A percentile compares a stretch with the other conserved stretches of the same genome.
phyloP scores from a whole-genome alignment of 345 rosid species.

The Euphorbia peplus region DNA sequence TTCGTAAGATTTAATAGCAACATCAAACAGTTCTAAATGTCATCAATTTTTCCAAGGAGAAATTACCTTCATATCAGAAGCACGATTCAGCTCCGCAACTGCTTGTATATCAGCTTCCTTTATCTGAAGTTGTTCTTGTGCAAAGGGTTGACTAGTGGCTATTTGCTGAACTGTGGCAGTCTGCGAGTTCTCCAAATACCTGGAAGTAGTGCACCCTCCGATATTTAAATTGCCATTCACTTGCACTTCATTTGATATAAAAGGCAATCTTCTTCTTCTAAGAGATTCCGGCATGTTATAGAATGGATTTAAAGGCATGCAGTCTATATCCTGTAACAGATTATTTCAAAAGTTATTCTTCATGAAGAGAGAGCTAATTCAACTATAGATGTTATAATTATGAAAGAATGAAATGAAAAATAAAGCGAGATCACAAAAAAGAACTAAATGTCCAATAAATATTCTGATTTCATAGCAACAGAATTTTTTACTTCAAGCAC shows the following conservation, averaged over 20 bases:
- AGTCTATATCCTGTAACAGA: conserved; percentile 78
- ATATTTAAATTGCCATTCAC: conserved; percentile 43
- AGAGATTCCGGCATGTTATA: conserved; percentile 91
- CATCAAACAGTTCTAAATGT: conserved; percentile 2
- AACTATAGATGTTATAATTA: neutral
- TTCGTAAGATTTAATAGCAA: neutral
- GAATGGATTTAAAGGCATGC: conserved; percentile 86
- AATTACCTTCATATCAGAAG: conserved; percentile 60
- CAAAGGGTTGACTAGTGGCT: conserved; percentile 34
- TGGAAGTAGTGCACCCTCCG: conserved; percentile 39
- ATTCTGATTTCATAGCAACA: neutral
- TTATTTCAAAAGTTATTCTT: conserved; percentile 16
- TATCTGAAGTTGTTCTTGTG: conserved; percentile 36
- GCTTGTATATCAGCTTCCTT: conserved; percentile 62
- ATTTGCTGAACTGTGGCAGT: conserved; percentile 41
- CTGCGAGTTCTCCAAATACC: conserved; percentile 37
- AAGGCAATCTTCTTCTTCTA: conserved; percentile 49
- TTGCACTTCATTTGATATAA: conserved; percentile 45
- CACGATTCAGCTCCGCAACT: conserved; percentile 43
- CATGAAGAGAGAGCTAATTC: neutral
- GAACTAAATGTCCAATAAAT: neutral
- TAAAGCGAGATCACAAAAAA: neutral
- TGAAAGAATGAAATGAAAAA: neutral
- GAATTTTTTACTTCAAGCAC: neutral
- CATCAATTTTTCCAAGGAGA: neutral